Conservation (phyloP, 2,329 filamentous ascomycete genomes). For the Seiridium unicorne region DNA sequence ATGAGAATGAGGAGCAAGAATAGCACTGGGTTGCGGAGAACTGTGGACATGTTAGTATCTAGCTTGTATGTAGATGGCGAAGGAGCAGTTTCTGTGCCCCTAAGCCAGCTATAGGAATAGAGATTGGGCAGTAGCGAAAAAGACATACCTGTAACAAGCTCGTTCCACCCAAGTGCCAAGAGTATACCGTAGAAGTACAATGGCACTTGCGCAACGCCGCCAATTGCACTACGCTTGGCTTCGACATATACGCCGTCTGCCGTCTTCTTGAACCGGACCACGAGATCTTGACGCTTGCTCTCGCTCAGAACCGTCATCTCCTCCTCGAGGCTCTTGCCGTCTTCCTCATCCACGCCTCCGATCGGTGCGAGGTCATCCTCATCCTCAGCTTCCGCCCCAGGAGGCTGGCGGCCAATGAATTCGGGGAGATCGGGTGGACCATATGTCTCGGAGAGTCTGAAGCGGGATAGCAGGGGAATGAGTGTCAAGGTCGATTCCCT, state of each 20-base stretch:
- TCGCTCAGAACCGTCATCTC: conserved; percentile 95
- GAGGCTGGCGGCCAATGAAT: conserved; percentile 79
- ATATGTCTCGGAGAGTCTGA: conserved; percentile 73
- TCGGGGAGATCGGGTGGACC: conserved; percentile 76
- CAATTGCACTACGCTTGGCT: conserved; percentile 94
- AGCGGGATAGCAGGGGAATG: conserved; percentile 84
- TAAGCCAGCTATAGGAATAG: background rate
- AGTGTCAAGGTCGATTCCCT: conserved; percentile 88
- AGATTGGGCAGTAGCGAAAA: background rate
- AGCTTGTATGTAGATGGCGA: too few relatives aligned
- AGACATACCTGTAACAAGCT: conserved; percentile 83
- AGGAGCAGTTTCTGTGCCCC: too few relatives aligned
- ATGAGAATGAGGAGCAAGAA: conserved; percentile 84
- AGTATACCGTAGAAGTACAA: conserved; percentile 92
- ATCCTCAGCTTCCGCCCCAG: conserved; percentile 73
- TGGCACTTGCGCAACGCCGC: conserved; percentile 89
- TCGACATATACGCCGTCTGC: conserved; percentile 98
- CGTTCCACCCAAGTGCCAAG: conserved; percentile 95
- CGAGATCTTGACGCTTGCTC: conserved; percentile 84
- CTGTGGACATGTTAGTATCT: conserved; percentile 42
- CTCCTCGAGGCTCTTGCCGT: conserved; percentile 90
- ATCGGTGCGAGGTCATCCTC: conserved; percentile 89
- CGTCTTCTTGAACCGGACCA: conserved; percentile 95
- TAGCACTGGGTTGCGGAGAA: conserved; percentile 89
- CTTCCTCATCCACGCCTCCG: conserved; percentile 90